Base-by-base conservation (phyloP, 495 filamentous ascomycete species). In the Darksidea phi region DNA sequence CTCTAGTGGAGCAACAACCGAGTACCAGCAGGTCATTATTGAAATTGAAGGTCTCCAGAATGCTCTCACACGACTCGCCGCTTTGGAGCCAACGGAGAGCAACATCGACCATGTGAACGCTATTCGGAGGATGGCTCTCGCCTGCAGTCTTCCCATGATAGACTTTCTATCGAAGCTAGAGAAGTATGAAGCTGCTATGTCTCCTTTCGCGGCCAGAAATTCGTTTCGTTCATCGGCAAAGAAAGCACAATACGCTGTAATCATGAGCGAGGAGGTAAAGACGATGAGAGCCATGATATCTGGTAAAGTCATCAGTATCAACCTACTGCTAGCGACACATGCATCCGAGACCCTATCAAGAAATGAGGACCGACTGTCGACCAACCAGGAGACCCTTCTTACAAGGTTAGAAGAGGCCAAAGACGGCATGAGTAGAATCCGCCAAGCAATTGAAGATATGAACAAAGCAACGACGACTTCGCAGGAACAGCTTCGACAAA, bases 91-190 rank as follows among this genome's bases (percentile, higher is more conserved):
- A 20, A 62, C 54, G 11, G 61, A 71, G 38, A 66, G 63, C 42
- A 69, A 71, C 57, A 13, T 63, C 7, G 45, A 41, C 45, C 63
- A 72, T 63, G 58, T 71, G 3, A 72, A 73, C 46, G 68, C 71
- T 6, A 70, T 73, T 37, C 64, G 69, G 17, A 66, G 70, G 8
- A 70, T 71, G 66, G 70, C 70, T 1, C 59, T 71, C 20, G 64
- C 70, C 12, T 71, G 65, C 54, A 54, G 63, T 24, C 24, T 68
- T 13, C 68, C 68, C 6, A 48, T 74, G 25, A 60, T 43, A 56
- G 70, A 71, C 4, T 72, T 73, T 48, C 48, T 70, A 45, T 21
- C 12, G 6, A 70, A 68, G 42, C 42, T 74, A 6, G 60, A 70
- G 26, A 71, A 64, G 36, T 38, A 38, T 38, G 36, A 38, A 8